phyloP scores from a whole-genome alignment of 2,329 filamentous ascomycete species.

The Monilinia polystroma region DNA sequence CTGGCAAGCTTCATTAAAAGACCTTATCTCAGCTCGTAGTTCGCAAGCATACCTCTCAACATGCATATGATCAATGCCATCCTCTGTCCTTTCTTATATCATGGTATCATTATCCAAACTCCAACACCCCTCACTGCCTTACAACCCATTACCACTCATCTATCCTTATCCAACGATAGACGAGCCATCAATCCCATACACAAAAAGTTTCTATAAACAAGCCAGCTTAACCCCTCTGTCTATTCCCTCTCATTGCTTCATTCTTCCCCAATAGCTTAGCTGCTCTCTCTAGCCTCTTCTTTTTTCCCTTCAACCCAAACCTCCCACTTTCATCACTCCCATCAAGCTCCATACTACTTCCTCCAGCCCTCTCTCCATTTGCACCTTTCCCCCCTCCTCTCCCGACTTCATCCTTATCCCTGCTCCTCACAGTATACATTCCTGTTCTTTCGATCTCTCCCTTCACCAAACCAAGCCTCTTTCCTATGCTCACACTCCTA shows the following conservation, averaged over 20 bases:
- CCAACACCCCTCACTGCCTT: neutral
- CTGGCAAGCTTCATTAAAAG: neutral
- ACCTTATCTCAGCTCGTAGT: neutral
- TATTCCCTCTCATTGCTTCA: neutral
- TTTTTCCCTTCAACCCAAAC: neutral
- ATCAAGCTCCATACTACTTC: slow-evolving; percentile 15
- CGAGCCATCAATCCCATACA: neutral
- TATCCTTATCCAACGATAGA: neutral
- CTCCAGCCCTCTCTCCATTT: neutral
- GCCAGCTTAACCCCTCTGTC: neutral
- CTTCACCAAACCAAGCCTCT: slow-evolving; percentile 9
- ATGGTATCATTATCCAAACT: neutral
- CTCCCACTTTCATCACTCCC: slow-evolving; percentile 5
- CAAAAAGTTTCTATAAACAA: neutral
- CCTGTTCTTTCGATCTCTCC: slow-evolving; percentile 17
- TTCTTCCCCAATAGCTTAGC: slow-evolving; percentile 10
- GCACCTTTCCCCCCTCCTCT: neutral
- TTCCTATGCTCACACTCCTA: neutral
- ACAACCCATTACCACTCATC: neutral
- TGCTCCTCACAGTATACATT: slow-evolving; percentile 21
- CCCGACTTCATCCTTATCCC: neutral
- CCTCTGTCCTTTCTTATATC: slow-evolving; percentile 1
- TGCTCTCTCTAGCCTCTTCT: slow-evolving; percentile 7
- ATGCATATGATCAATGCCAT: neutral
- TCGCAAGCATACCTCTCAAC: neutral